Conservation (phyloP, 2,329 filamentous ascomycete genomes). For the Hypoxylon sp. region DNA sequence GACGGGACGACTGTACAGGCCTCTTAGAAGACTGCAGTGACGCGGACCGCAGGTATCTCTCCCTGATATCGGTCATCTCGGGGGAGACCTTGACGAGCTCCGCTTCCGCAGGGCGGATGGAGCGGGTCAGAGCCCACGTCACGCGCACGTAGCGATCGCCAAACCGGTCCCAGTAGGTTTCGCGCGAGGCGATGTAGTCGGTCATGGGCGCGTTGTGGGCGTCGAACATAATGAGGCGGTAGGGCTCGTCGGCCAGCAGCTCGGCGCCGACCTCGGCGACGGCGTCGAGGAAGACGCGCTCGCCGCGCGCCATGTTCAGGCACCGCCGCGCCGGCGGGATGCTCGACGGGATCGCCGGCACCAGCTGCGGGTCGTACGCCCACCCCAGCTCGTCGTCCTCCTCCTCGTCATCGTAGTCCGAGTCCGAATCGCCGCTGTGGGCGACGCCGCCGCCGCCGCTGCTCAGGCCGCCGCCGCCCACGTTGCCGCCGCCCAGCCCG, state of each 20-base stretch:
- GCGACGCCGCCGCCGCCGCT: not conserved
- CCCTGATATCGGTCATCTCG: conserved; percentile 36
- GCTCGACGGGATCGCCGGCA: conserved; percentile 22
- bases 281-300: conserved; percentile 9
- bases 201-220: conserved; percentile 24
- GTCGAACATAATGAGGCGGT: conserved; percentile 36
- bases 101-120: conserved; percentile 4
- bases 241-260: not conserved
- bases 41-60: conserved; percentile 41
- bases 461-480: not conserved
- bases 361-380: conserved; percentile 44
- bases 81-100: conserved; percentile 40
- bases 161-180: conserved; percentile 39
- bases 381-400: conserved; percentile 36
- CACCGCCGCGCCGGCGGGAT: conserved; percentile 37
- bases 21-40: conserved; percentile 39
- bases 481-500: conserved; percentile 3
- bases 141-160: conserved; percentile 41
- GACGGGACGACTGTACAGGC: conserved; percentile 12
- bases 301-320: conserved; percentile 31
- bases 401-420: not conserved
- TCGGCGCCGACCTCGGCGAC: conserved; percentile 16
- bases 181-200: conserved; percentile 7
- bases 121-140: conserved; percentile 15
- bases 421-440: not conserved